These are phyloP conservation scores for Fraxinus nigra DNA, from an alignment of 305 asterid genomes.

Conservation along the genomic window DNA sequence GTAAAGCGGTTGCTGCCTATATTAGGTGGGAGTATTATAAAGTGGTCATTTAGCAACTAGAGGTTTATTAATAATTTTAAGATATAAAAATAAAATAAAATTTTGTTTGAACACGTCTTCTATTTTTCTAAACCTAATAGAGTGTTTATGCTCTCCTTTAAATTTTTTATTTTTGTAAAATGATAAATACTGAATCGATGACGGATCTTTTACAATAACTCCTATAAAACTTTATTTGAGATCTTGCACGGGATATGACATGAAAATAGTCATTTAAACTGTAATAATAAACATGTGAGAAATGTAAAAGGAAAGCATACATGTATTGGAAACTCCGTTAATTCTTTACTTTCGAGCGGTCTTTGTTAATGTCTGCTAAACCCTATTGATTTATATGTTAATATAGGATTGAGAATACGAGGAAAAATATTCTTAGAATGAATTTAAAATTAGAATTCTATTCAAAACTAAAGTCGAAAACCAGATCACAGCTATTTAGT, in stretches of 20 bases:
- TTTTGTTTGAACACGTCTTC: neutral
- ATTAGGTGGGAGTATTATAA: neutral
- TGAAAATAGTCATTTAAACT: neutral
- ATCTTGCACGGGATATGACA: neutral
- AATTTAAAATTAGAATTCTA: too few relatives aligned
- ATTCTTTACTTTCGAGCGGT: neutral
- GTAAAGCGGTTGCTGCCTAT: neutral
- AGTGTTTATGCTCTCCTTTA: neutral
- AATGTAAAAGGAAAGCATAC: neutral
- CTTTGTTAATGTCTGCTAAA: neutral
- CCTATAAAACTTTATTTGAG: neutral
- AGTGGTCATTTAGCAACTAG: neutral
- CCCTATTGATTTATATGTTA: neutral
- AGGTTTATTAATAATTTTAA: neutral
- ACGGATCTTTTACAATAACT: neutral
- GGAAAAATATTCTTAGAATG: neutral
- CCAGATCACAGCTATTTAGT: neutral
- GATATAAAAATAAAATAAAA: neutral
- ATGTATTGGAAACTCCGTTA: neutral
- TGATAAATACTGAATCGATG: neutral
- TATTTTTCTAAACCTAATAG: neutral
- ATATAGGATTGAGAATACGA: neutral
- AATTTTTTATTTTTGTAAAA: neutral
- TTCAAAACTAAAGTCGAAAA: neutral
- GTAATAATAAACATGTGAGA: neutral